Base-by-base conservation (phyloP, 441 rosid genomes). In the Pelargonium cotyledonis region DNA sequence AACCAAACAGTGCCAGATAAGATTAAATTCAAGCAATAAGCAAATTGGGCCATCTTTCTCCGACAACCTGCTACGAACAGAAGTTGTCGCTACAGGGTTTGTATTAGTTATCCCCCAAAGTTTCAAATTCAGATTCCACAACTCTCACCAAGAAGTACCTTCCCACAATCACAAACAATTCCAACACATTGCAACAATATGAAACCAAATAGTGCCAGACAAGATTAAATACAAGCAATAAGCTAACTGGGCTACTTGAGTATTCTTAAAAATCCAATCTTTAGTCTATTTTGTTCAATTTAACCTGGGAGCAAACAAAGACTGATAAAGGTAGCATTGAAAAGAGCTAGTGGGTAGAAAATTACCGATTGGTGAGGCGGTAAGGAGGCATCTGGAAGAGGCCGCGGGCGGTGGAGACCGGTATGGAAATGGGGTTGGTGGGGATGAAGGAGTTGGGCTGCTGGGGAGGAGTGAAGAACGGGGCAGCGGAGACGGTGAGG, bases 351-450 rank as follows among this genome's bases (percentile, higher is more conserved):
- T 11, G 64, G 70, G 41, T 53, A 19, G 14, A 15, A 26, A 49
- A 67, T 68, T 77, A 88, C 92, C 85, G 73, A 66, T 88, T 88
- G 78, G 65, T 71, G 72, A 88, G 92, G 65, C 87, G 81, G 75
- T 72, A 6, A 3, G 92, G 90, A 16, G 92, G 92, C 92, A 88
- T 88, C 74, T 79, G 90, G 65, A 88, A 83, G 78, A 88, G 92
- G 69, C 89, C 92, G 23, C 88, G 89, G 49, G 87, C 92, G 12
- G 8, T 61, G 29, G 85, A 81, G 15, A 63, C 61, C 0, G 77
- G 79, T 19, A 18, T 5, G 31, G 69, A 15, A 12, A 68, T 43
- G 16, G 72, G 62, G 35, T n/a, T 51, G 58, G 6, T n/a, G 58
- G 58, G 29, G 10, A 44, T 0, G 38, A 0, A 3, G 16, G 72